Conservation (phyloP, 169 alveolate species). For the Eimeria zaria region DNA sequence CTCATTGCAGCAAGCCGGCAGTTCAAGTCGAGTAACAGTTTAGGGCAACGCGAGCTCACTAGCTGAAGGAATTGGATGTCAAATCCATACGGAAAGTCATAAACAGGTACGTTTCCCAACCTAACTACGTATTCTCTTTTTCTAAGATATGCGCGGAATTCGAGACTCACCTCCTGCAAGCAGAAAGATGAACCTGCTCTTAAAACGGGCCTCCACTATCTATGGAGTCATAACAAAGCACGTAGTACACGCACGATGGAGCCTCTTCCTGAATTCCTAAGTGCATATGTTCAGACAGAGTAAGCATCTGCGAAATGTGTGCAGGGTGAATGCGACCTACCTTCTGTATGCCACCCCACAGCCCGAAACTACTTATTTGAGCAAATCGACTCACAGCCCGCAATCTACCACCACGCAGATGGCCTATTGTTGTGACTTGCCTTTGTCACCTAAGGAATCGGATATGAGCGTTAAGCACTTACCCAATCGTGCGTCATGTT, state of each 20-base stretch:
- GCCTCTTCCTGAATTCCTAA: not conserved
- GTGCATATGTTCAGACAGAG: not conserved
- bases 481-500: not conserved
- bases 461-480: not conserved
- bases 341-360: not conserved
- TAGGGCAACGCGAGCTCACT: not conserved
- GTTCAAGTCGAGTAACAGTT: not conserved
- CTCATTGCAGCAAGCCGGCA: not conserved
- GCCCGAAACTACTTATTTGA: not conserved
- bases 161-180: not conserved
- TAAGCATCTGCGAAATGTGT: not conserved
- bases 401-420: not conserved
- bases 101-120: not conserved
- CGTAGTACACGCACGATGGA: not conserved
- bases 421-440: not conserved
- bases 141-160: not conserved
- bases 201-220: not conserved
- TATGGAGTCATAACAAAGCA: not conserved
- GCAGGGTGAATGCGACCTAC: not conserved
- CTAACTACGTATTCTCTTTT: not conserved
- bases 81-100: not conserved
- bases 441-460: not conserved
- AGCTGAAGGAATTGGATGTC: not conserved
- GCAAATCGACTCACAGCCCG: not conserved
- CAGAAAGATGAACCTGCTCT: not conserved